Evolutionary conservation across 2,329 filamentous ascomycete genomes (phyloP), one percentile per base, ranked within the genome.

Genomic region (Epichloe bromicola): DNA sequence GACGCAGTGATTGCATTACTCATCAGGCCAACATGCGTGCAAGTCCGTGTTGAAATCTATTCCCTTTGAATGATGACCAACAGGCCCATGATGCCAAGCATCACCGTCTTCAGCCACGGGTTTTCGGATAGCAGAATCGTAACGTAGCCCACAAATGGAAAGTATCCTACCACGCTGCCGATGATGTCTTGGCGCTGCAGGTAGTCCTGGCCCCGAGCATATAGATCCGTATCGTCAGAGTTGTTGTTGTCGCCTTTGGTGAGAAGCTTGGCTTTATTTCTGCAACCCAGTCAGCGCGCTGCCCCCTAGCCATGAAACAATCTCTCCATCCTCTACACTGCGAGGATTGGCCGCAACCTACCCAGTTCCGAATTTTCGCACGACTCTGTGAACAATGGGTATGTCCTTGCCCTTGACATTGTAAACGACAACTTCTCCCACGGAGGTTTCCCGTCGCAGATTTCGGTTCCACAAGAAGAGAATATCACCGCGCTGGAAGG

Each of bases 161-260:
- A 83, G 66, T 94, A 98, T 38, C 80, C 93, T 11, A 93, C 74
- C 6, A 97, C 93, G 59, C 86, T 95, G 44, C 93, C 93, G 52
- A 98, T 88, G 51, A 98, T 90, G 64, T 97, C 91, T 63, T 85
- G 79, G 53, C 93, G 80, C 65, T 86, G 83, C 44, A 98, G 75
- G 65, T 88, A 95, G 63, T 88, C 86, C 70, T 98, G 91, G 17
- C 86, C 88, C 39, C 75, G 74, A 3, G 93, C 90, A 66, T 95
- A 95, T 12, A 71, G 58, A 65, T 96, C 90, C 15, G 88, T 95
- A 66, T 98, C 93, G 67, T 97, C 91, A 41, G 88, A 86, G 7
- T 81, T 70, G 66, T 98, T 98, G 75, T 97, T 98, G 71, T 98
- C 93, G 58, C 93, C 93, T 71, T 98, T 98, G 36, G 93, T 98